These are phyloP conservation scores for Beauveria varroae DNA, from an alignment of 2,329 filamentous ascomycete species.

Conservation along the genomic window DNA sequence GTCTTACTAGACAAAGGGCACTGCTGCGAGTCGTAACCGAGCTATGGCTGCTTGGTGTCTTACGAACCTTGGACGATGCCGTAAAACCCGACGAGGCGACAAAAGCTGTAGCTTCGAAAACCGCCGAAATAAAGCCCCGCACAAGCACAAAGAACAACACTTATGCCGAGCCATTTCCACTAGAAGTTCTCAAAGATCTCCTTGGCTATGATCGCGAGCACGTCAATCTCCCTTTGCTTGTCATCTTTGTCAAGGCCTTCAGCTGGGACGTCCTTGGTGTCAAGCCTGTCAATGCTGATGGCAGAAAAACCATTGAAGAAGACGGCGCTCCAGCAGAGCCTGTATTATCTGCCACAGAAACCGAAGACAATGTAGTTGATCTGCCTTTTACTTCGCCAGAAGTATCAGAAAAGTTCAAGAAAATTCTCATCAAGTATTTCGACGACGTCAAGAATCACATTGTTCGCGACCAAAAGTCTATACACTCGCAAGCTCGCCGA, in stretches of 20 bases:
- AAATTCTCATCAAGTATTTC: constrained; percentile 79
- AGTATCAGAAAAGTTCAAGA: constrained; percentile 77
- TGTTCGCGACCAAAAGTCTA: constrained; percentile 82
- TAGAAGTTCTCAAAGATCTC: constrained; percentile 96
- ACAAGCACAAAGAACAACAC: constrained; percentile 50
- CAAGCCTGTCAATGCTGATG: constrained; percentile 61
- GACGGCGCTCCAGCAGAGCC: constrained; percentile 22
- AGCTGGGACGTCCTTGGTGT: constrained; percentile 91
- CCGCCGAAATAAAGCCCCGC: constrained; percentile 50
- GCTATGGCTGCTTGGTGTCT: constrained; percentile 84
- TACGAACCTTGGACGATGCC: constrained; percentile 70
- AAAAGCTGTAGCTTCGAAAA: constrained; percentile 55
- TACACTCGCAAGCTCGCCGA: constrained; percentile 78
- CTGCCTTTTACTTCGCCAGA: constrained; percentile 68
- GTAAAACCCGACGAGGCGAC: constrained; percentile 55
- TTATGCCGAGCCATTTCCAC: constrained; percentile 82
- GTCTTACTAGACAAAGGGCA: constrained; percentile 75
- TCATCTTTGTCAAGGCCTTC: constrained; percentile 93
- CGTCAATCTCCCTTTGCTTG: constrained; percentile 79
- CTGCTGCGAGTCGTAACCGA: constrained; percentile 88
- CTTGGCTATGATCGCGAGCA: constrained; percentile 91
- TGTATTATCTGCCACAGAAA: constrained; percentile 25
- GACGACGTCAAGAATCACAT: constrained; percentile 89
- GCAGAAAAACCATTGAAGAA: constrained; percentile 72
- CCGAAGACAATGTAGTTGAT: constrained; percentile 42